A percentile compares a stretch with the other conserved stretches of the same genome.
phyloP scores from a whole-genome alignment of 768 basidiomycete genomes.

The Dendrothele bispora region DNA sequence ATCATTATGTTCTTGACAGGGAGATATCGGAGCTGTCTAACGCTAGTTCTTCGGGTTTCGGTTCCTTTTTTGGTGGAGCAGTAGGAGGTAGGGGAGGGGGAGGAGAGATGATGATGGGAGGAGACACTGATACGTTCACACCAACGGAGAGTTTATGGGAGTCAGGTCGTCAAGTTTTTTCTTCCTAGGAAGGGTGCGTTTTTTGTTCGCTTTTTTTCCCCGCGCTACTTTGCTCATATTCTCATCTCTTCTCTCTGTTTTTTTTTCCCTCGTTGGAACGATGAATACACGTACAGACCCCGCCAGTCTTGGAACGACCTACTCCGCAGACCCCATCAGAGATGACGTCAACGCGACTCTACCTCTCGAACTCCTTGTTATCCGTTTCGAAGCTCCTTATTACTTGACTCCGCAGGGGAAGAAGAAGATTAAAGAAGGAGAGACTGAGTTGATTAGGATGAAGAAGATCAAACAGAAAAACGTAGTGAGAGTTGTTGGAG shows the following conservation, averaged over 20 bases:
- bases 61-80: too few species aligned
- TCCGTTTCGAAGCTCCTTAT: constrained; percentile 68
- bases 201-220: not conserved
- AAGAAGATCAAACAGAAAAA: constrained; percentile 63
- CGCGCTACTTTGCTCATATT: not conserved
- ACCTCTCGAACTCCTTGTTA: constrained; percentile 66
- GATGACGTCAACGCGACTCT: constrained; percentile 57
- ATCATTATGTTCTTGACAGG: too few species aligned
- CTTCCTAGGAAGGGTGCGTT: constrained; percentile 64
- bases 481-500: constrained; percentile 65
- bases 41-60: too few species aligned
- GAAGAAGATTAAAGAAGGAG: constrained; percentile 69
- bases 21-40: too few species aligned
- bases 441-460: constrained; percentile 64
- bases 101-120: too few species aligned
- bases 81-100: too few species aligned
- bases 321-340: constrained; percentile 74
- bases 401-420: constrained; percentile 66
- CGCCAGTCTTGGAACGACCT: constrained; percentile 65
- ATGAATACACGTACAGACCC: too few species aligned
- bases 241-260: constrained; percentile 37
- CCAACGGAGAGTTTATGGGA: constrained; percentile 57
- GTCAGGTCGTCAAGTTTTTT: constrained; percentile 65
- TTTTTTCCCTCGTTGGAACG: too few species aligned
- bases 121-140: constrained; percentile 59